phyloP scores from a whole-genome alignment of 2,329 filamentous ascomycete genomes.

The Didymella sp. region DNA sequence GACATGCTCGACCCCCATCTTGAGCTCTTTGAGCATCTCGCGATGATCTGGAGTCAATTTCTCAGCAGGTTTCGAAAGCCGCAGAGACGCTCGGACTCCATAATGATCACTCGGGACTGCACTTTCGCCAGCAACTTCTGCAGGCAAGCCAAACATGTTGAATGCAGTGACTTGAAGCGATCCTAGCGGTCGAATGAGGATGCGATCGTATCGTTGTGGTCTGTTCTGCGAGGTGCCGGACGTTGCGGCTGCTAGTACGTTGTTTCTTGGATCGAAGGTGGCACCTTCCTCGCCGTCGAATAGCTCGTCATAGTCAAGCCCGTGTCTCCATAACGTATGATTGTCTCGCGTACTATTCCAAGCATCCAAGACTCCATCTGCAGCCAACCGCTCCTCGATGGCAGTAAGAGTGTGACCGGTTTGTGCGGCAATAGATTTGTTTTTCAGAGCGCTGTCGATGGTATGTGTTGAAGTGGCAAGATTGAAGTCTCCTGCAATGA shows the following conservation, averaged over 20 bases:
- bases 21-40: slow-evolving; percentile 13
- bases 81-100: slow-evolving; percentile 55
- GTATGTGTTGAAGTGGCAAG: slow-evolving; percentile 65
- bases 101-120: slow-evolving; percentile 59
- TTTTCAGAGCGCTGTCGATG: slow-evolving; percentile 60
- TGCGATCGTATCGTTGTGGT: slow-evolving; percentile 71
- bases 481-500: slow-evolving; percentile 71
- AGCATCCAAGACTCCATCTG: slow-evolving; percentile 60
- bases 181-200: slow-evolving; percentile 59
- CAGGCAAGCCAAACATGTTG: slow-evolving; percentile 64
- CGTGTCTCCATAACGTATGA: slow-evolving; percentile 50
- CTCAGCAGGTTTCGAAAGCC: slow-evolving; percentile 35
- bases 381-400: slow-evolving; percentile 57
- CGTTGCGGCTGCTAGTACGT: slow-evolving; percentile 62
- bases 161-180: slow-evolving; percentile 56
- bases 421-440: slow-evolving; percentile 61
- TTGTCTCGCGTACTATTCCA: slow-evolving; percentile 59
- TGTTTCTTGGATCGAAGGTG: slow-evolving; percentile 68
- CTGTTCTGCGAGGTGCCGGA: slow-evolving; percentile 64
- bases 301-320: slow-evolving; percentile 41
- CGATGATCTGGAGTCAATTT: neutral
- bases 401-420: slow-evolving; percentile 54
- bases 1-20: slow-evolving; percentile 24
- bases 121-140: slow-evolving; percentile 24
- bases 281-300: slow-evolving; percentile 69